A percentile compares a stretch with the other conserved stretches of the same genome.
Conservation (phyloP, 1,139 yeast species). For the Yamadazyma mexicana region DNA sequence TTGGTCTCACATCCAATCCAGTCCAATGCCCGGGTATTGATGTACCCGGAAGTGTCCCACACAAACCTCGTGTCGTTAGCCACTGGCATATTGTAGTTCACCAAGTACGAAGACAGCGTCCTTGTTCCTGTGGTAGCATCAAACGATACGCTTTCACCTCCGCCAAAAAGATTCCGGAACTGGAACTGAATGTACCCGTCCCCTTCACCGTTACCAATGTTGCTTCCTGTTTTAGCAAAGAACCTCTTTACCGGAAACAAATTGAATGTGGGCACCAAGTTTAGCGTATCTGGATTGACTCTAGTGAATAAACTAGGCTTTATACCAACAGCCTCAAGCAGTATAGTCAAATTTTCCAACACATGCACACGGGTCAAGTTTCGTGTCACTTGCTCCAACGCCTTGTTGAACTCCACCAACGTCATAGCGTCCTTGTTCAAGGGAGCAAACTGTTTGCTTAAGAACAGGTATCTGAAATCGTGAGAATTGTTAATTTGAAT, state of each 20-base stretch:
- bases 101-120: constrained; percentile 70
- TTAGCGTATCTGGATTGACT: constrained; percentile 25
- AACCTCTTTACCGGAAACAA: constrained; percentile 64
- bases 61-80: constrained; percentile 51
- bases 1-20: constrained; percentile 58
- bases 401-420: constrained; percentile 34
- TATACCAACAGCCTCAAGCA: constrained; percentile 33
- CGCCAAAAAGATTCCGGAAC: constrained; percentile 78
- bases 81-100: constrained; percentile 66
- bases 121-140: constrained; percentile 82
- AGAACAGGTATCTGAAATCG: constrained; percentile 50
- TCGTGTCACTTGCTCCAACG: constrained; percentile 43
- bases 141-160: constrained; percentile 75
- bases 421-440: constrained; percentile 35
- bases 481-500: constrained; percentile 59
- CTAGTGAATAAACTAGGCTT: constrained; percentile 2
- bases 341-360: constrained; percentile 45
- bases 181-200: constrained; percentile 84
- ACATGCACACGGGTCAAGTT: constrained; percentile 44
- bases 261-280: constrained; percentile 57
- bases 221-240: constrained; percentile 87
- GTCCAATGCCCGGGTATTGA: constrained; percentile 64
- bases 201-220: constrained; percentile 93
- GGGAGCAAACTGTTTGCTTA: constrained; percentile 56
- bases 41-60: constrained; percentile 54